phyloP scores from a whole-genome alignment of 2,329 filamentous ascomycete genomes.

The Microcera coccophila region DNA sequence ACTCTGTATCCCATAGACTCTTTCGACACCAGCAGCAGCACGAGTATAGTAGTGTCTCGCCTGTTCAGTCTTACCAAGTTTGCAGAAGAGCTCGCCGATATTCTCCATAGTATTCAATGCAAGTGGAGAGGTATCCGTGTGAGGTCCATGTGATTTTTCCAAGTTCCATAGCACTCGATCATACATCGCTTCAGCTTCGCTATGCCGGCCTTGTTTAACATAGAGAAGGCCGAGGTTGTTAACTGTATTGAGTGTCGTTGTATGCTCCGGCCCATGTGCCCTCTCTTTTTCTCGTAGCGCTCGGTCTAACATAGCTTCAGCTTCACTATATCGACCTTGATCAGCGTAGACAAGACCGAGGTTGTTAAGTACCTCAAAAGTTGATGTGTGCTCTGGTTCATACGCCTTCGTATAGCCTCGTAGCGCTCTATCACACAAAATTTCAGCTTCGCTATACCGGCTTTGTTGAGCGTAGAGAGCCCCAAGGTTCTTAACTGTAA shows the following conservation, averaged over 20 bases:
- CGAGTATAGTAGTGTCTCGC: conserved; percentile 2
- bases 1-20: no score
- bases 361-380: conserved; percentile 23
- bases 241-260: conserved; percentile 11
- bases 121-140: neutral
- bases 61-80: neutral
- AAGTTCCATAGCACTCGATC: conserved; percentile 17
- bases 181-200: conserved; percentile 13
- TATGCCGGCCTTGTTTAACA: conserved; percentile 18
- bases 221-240: conserved; percentile 25
- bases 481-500: neutral
- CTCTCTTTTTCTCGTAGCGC: conserved; percentile 27
- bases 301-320: conserved; percentile 29
- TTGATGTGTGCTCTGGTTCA: conserved; percentile 14
- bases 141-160: conserved; percentile 17
- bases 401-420: conserved; percentile 19
- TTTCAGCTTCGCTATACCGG: conserved; percentile 17
- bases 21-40: conserved; percentile 1
- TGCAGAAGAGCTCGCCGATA: neutral
- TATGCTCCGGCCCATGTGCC: conserved; percentile 11
- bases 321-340: conserved; percentile 23
- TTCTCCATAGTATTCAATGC: conserved; percentile 1
- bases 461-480: neutral
- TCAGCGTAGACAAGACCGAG: conserved; percentile 28
- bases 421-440: conserved; percentile 28